phyloP scores from a whole-genome alignment of 2,329 filamentous ascomycete genomes.

The Pseudogymnoascus sp. region DNA sequence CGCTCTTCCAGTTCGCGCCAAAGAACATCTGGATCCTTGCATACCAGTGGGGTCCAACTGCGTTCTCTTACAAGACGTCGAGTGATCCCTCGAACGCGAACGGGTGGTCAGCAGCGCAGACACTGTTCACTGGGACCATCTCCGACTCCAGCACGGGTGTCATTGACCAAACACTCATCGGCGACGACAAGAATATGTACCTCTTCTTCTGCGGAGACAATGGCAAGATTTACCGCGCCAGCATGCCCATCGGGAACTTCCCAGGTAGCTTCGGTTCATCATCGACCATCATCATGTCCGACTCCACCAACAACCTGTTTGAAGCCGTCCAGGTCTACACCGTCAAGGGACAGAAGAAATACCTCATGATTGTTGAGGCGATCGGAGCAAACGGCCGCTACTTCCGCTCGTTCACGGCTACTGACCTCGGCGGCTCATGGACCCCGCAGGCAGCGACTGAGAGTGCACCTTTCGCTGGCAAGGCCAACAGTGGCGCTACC shows the following conservation, averaged over 20 bases:
- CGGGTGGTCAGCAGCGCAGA: constrained; percentile 45
- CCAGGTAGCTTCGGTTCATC: constrained; percentile 49
- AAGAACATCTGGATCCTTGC: constrained; percentile 55
- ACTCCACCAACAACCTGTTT: constrained; percentile 50
- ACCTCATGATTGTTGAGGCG: constrained; percentile 62
- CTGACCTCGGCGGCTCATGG: constrained; percentile 48
- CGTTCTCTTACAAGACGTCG: constrained; percentile 55
- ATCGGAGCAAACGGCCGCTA: constrained; percentile 50
- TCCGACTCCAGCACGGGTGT: constrained; percentile 41
- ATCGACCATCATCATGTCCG: constrained; percentile 43
- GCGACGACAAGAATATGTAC: constrained; percentile 54
- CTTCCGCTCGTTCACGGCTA: constrained; percentile 60
- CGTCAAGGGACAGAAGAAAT: constrained; percentile 43
- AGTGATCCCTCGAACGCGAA: constrained; percentile 49
- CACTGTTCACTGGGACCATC: constrained; percentile 51
- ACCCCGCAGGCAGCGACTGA: constrained; percentile 49
- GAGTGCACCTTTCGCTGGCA: constrained; percentile 55
- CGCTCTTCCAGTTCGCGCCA: constrained; percentile 54
- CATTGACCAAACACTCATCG: constrained; percentile 59
- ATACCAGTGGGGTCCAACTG: constrained; percentile 53
- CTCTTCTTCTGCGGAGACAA: constrained; percentile 62
- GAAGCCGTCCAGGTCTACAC: constrained; percentile 62
- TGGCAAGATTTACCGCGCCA: constrained; percentile 55
- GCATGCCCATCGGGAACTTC: constrained; percentile 56
- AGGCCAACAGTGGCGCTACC: constrained; percentile 54